Evolutionary conservation across 2,329 filamentous ascomycete species (phyloP), one percentile per base, ranked within the genome.

Genomic region (Orbilia ellipsospora): DNA sequence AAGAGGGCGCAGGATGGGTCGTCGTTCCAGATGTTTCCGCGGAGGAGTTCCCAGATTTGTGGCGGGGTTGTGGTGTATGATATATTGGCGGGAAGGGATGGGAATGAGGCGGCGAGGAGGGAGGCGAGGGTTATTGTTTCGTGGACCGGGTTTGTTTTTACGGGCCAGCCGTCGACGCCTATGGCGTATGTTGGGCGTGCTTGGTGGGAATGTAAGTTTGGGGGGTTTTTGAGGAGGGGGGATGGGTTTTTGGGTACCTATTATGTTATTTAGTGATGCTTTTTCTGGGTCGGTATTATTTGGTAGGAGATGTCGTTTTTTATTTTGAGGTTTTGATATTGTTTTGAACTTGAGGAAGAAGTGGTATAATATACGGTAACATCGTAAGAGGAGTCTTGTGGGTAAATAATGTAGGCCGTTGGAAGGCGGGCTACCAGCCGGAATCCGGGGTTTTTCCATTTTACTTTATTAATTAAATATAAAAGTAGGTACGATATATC

Each of bases 21-120:
- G 51, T 65, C 61, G 61, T 65, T 65, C 61, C 61, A 65, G 12
- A 48, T 65, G 15, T 28, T 31, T 0, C 61, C 61, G 36, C 61
- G 61, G 51, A 65, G 55, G 16, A 65, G 8, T 48, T 65, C 61
- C 61, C 61, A 65, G 20, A 65, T 13, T 16, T 26, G 31, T 13
- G 61, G 61, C 1, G 61, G 6, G 12, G 61, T 8, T 7, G 61
- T 28, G 15, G 26, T 3, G 51, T 65, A 65, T 18, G 4, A 48
- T 8, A 48, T 31, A 13, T 56, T 16, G 4, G n/a, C 16, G 16
- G 50, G 16, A 7, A 65, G 45, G 31, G 31, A 36, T 1, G 61
- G 31, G 16, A 56, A 65, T 7, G 20, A 20, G 18, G 18, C 61
- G 5, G 50, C 45, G 18, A 26, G 5, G 31, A 65, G 40, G 50